Base-by-base conservation (phyloP, 1,284 basidiomycete genomes). In the Lentinula novae-zelandiae region DNA sequence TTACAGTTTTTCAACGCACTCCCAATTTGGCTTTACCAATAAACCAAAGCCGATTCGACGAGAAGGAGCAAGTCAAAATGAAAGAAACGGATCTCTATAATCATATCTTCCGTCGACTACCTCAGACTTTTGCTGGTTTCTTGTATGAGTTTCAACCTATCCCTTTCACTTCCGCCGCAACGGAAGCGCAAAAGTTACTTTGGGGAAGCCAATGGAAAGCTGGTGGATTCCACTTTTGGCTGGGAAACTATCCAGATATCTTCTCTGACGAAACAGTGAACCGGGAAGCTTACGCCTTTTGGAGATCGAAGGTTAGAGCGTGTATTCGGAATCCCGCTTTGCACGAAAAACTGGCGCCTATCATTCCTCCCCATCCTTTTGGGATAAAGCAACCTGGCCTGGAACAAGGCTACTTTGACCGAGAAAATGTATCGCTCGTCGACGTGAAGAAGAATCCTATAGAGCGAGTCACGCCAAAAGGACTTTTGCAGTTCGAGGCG, bases 1-100 rank as follows among this genome's bases (percentile, higher is more conserved):
- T 71, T 34, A 69, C 69, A 5, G 67, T 70, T 17, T 71, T 70
- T 62, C 70, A 71, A 57, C 70, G 70, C 13, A 70, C 68, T 5
- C 67, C 68, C 1, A 69, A 69, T 20, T 51, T 68, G 20, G 64
- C 68, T 2, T 20, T 71, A 17, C 66, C 69, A 1, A 66, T 70
- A 67, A 33, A 38, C n/a, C 69, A 70, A 59, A 31, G 61, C 38
- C 50, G 57, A 20, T 39, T 8, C 42, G 7, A n/a, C 5, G 42
- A 44, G 5, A 53, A 48, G 4, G 53, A 40, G 17, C 64, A 70
- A 31, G 52, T 50, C 8, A 52, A 66, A 50, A 59, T 65, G 61
- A 69, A 69, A 54, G 42, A 63, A 13, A 22, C 3, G 59, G 9
- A 52, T 67, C 67, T 13, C 2, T 59, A 6, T 63, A 68, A 56